Percentiles rank a stretch among this genome's conserved stretches.
Conservation (phyloP, 768 basidiomycete genomes). For the Boletus pseudopeckii region DNA sequence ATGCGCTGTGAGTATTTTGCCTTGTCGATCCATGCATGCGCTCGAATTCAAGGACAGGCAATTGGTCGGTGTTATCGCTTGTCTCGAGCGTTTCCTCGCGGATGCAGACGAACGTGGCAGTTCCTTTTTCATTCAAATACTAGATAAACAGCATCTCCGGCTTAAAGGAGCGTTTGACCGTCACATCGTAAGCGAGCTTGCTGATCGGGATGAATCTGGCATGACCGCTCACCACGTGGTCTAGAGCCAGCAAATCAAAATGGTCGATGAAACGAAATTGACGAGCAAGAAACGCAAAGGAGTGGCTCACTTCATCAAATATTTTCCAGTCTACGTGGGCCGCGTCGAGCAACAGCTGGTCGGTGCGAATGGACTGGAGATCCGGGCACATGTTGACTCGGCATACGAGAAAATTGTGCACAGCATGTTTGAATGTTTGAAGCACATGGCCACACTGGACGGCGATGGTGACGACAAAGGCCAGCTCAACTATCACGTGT, state of each 20-base stretch:
- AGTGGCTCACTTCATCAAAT: constrained; percentile 86
- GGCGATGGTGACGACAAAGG: constrained; percentile 95
- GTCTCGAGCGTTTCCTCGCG: constrained; percentile 68
- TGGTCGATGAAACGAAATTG: constrained; percentile 86
- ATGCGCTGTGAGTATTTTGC: constrained; percentile 54
- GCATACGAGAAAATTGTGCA: constrained; percentile 88
- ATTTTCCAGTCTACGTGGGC: constrained; percentile 85
- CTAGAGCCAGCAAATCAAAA: constrained; percentile 83
- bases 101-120: constrained; percentile 82
- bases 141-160: constrained; percentile 82
- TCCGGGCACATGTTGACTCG: constrained; percentile 70
- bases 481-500: constrained; percentile 93
- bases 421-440: constrained; percentile 88
- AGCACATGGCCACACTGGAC: constrained; percentile 95
- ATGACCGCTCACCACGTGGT: background rate
- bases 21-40: background rate
- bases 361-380: constrained; percentile 71
- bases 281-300: constrained; percentile 92
- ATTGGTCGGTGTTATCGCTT: constrained; percentile 76
- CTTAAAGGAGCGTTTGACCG: constrained; percentile 75
- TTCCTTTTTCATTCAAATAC: constrained; percentile 62
- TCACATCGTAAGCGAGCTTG: constrained; percentile 52
- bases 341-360: constrained; percentile 83
- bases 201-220: background rate
- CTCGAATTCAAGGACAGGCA: constrained; percentile 52